phyloP scores from a whole-genome alignment of 1,284 basidiomycete species.

The Kwoniella shivajii region DNA sequence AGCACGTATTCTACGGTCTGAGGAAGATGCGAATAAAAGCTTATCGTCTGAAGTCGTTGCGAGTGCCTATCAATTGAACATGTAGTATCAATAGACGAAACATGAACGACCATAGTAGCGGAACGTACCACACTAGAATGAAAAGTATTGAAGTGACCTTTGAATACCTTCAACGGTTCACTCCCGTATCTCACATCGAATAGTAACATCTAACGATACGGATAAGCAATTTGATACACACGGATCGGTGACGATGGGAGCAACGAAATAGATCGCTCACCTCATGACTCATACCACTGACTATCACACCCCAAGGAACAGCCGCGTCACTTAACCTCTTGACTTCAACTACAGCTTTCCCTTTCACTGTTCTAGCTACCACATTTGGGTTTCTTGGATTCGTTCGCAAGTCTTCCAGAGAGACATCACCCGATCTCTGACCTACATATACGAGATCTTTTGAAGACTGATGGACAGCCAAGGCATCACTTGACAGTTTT shows the following conservation, averaged over 20 bases:
- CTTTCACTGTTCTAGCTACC: constrained; percentile 18
- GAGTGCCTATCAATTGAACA: constrained; percentile 32
- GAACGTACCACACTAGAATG: constrained; percentile 33
- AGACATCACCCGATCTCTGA: constrained; percentile 28
- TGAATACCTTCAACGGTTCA: constrained; percentile 27
- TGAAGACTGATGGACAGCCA: constrained; percentile 35
- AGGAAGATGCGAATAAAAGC: constrained; percentile 38
- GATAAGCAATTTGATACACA: constrained; percentile 2
- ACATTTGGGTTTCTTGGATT: constrained; percentile 8
- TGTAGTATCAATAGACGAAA: too few relatives aligned
- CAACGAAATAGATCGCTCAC: constrained; percentile 17
- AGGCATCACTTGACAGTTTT: constrained; percentile 31
- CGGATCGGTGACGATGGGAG: not conserved
- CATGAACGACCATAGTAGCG: too few relatives aligned
- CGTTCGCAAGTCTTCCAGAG: constrained; percentile 36
- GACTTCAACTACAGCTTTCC: constrained; percentile 42
- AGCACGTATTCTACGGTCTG: constrained; percentile 36
- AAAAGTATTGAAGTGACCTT: constrained; percentile 42
- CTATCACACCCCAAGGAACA: constrained; percentile 46
- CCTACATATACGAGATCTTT: constrained; percentile 38
- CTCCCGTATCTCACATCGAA: constrained; percentile 42
- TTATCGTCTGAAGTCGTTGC: constrained; percentile 35
- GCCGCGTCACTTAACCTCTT: constrained; percentile 41
- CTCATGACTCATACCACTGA: constrained; percentile 39
- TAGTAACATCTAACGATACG: constrained; percentile 31